Conservation (phyloP, 495 filamentous ascomycete genomes). For the Lentithecium fluviatile region DNA sequence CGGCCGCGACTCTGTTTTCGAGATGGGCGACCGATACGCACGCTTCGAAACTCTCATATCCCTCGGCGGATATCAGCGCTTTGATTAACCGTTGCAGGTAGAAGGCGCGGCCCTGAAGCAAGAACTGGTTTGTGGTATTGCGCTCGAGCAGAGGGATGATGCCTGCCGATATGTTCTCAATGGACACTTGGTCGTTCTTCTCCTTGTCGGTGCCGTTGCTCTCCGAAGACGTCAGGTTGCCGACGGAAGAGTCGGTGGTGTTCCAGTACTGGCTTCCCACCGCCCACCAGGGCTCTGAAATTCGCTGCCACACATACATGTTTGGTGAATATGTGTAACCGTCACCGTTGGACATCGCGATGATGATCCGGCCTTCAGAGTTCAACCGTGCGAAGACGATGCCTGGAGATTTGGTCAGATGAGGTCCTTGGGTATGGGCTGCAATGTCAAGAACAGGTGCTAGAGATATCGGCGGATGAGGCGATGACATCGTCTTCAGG, state of each 20-base stretch:
- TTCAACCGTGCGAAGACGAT: slow-evolving; percentile 90
- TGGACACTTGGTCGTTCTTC: slow-evolving; percentile 53
- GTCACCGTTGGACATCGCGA: slow-evolving; percentile 88
- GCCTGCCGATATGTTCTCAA: slow-evolving; percentile 75
- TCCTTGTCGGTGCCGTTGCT: slow-evolving; percentile 41
- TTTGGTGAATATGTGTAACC: slow-evolving; percentile 80
- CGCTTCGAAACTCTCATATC: slow-evolving; percentile 88
- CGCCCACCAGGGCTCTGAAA: slow-evolving; percentile 97
- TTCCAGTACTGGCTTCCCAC: slow-evolving; percentile 98
- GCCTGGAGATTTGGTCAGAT: slow-evolving; percentile 70
- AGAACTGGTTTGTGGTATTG: slow-evolving; percentile 85
- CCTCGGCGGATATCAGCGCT: slow-evolving; percentile 75
- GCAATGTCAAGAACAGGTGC: slow-evolving; percentile 89
- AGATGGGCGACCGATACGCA: slow-evolving; percentile 90
- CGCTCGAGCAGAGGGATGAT: slow-evolving; percentile 91
- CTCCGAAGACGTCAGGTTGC: slow-evolving; percentile 67
- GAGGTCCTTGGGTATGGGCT: slow-evolving; percentile 62
- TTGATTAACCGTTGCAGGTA: slow-evolving; percentile 88
- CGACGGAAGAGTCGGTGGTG: slow-evolving; percentile 61
- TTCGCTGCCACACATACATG: slow-evolving; percentile 90
- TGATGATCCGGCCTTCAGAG: slow-evolving; percentile 74
- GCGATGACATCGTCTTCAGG: slow-evolving; percentile 75
- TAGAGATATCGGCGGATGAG: slow-evolving; percentile 86
- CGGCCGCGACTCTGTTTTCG: slow-evolving; percentile 90
- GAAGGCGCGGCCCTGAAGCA: slow-evolving; percentile 88